Evolutionary conservation across 169 alveolate species (phyloP).

Genomic region (Cryptosporidium ryanae): DNA sequence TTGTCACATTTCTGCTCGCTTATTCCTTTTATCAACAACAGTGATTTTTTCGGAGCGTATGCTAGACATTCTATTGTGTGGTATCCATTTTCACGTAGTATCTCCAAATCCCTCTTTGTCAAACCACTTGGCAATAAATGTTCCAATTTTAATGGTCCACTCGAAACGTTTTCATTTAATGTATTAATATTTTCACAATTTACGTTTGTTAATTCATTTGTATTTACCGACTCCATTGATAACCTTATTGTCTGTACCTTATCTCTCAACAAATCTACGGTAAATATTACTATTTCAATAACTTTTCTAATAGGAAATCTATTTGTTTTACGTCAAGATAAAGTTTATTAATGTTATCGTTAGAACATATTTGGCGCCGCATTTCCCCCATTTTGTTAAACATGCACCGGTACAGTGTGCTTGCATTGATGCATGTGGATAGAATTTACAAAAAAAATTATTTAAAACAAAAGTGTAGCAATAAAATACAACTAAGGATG

Average conservation of each 20-base stretch:
- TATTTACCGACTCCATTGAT: constrained; percentile 53
- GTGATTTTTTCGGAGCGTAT: constrained; percentile 90
- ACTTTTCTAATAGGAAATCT: background rate
- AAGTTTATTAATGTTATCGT: background rate
- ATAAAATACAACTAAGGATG: no score
- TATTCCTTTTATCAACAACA: constrained; percentile 94
- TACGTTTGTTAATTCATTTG: constrained; percentile 21
- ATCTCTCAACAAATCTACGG: background rate
- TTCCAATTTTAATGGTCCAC: constrained; percentile 84
- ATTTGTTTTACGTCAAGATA: background rate
- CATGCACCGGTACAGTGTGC: constrained; percentile 73
- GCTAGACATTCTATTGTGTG: constrained; percentile 94
- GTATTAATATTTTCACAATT: constrained; percentile 45
- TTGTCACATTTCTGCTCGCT: constrained; percentile 96
- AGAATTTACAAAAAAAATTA: no score
- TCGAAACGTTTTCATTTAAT: constrained; percentile 16
- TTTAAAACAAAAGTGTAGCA: no score
- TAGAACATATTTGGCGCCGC: constrained; percentile 26
- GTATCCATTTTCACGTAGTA: constrained; percentile 93
- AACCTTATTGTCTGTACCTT: background rate
- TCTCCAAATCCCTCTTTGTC: constrained; percentile 90
- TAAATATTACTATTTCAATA: background rate
- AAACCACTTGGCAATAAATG: constrained; percentile 86
- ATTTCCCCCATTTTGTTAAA: constrained; percentile 36
- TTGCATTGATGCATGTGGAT: constrained; percentile 73